phyloP scores from a whole-genome alignment of 176 grass and related monocot genomes.

The Puccinellia tenuiflora region DNA sequence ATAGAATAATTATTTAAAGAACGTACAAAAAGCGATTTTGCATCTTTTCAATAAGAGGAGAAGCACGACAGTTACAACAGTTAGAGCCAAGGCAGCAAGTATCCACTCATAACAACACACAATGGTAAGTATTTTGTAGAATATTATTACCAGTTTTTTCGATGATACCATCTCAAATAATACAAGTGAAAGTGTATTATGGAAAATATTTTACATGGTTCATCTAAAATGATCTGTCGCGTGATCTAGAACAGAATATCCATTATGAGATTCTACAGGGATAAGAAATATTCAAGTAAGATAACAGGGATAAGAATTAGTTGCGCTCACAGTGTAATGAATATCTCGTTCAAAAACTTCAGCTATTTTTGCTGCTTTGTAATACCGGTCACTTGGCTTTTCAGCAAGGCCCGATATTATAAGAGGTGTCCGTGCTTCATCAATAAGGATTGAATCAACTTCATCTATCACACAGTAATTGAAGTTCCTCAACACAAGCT shows the following conservation, averaged over 20 bases:
- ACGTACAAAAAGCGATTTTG: not conserved
- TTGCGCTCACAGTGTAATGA: constrained; percentile 80
- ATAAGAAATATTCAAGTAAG: not conserved
- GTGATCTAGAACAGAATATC: constrained; percentile 6
- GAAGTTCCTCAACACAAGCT: constrained; percentile 95
- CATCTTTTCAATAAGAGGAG: not conserved
- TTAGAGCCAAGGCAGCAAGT: not conserved
- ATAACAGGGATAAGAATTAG: constrained; percentile 11
- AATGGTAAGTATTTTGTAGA: not conserved
- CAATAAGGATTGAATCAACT: constrained; percentile 99
- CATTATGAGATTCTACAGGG: constrained; percentile 14
- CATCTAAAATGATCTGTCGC: not conserved
- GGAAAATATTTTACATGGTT: not conserved
- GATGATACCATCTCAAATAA: not conserved
- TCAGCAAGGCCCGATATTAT: constrained; percentile 95
- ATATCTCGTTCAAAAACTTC: constrained; percentile 84
- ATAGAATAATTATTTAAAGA: not conserved
- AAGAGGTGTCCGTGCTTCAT: constrained; percentile 97
- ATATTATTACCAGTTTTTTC: not conserved
- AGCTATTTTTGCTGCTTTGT: constrained; percentile 95
- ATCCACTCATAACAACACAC: not conserved
- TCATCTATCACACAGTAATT: constrained; percentile 99
- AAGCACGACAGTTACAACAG: not conserved
- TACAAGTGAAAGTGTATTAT: not conserved
- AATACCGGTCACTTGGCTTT: constrained; percentile 91